Evolutionary conservation across 2,329 filamentous ascomycete species (phyloP).

Genomic region (Cordyceps cateniannulata): DNA sequence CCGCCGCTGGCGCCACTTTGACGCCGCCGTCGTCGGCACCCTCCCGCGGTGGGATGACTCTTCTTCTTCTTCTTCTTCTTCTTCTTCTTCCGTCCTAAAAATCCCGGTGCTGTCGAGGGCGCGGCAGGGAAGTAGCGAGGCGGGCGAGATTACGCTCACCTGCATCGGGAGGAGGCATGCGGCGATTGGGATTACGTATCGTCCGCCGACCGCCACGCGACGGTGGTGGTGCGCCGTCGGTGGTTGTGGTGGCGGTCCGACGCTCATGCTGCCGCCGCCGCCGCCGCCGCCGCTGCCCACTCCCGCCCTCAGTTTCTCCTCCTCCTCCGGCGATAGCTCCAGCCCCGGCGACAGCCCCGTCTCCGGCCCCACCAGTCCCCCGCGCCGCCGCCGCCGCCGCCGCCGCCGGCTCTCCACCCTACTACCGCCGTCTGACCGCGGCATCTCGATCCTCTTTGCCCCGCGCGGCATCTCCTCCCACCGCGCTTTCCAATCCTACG

Average conservation of each 20-base stretch:
- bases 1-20: constrained; percentile 62
- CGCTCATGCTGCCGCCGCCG: not conserved
- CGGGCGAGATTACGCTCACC: constrained; percentile 65
- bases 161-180: constrained; percentile 56
- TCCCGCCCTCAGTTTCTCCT: constrained; percentile 2
- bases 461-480: constrained; percentile 58
- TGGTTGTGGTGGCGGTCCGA: not conserved
- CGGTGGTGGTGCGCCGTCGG: constrained; percentile 11
- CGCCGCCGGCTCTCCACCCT: constrained; percentile 24
- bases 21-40: constrained; percentile 38
- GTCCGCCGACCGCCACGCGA: constrained; percentile 39
- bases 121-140: constrained; percentile 47
- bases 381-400: constrained; percentile 26
- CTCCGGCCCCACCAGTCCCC: not conserved
- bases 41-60: constrained; percentile 35
- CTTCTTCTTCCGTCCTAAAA: constrained; percentile 25
- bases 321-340: not conserved
- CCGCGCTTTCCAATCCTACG: constrained; percentile 47
- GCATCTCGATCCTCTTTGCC: constrained; percentile 57
- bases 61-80: constrained; percentile 11
- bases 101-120: constrained; percentile 49
- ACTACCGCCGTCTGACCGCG: constrained; percentile 29
- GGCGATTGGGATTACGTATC: constrained; percentile 67
- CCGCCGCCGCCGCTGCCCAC: constrained; percentile 3
- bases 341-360: constrained; percentile 1